Evolutionary conservation across 768 basidiomycete genomes (phyloP).

Genomic region (Amanita phalloides): DNA sequence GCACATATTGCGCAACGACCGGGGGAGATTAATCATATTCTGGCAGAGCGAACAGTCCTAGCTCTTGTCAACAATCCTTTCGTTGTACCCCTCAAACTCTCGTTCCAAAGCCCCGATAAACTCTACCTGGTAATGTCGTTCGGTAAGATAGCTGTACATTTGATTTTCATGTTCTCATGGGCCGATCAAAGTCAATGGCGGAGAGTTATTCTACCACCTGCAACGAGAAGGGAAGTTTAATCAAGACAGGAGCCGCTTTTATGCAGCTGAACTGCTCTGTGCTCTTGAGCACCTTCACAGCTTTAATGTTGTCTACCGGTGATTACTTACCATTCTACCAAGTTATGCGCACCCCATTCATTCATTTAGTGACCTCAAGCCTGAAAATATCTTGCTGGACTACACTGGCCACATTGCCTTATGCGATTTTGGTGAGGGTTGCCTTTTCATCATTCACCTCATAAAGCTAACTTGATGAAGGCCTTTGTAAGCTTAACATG

Average conservation of each 20-base stretch:
- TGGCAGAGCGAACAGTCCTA: constrained; percentile 93
- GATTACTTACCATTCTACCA: constrained; percentile 11
- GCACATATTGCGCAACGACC: constrained; percentile 94
- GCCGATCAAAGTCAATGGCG: constrained; percentile 69
- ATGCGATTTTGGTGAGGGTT: constrained; percentile 77
- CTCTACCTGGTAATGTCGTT: constrained; percentile 97
- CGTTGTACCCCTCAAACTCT: constrained; percentile 98
- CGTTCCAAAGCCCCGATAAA: constrained; percentile 97
- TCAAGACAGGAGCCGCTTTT: constrained; percentile 88
- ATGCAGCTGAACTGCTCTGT: constrained; percentile 93
- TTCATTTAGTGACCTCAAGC: constrained; percentile 73
- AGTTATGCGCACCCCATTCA: background rate
- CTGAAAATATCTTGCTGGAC: constrained; percentile 95
- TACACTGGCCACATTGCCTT: constrained; percentile 97
- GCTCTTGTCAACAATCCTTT: constrained; percentile 98
- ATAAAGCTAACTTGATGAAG: constrained; percentile 19
- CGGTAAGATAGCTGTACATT: constrained; percentile 32
- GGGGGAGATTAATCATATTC: constrained; percentile 96
- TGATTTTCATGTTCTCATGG: constrained; percentile 1
- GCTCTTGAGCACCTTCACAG: constrained; percentile 93
- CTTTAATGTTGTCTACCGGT: constrained; percentile 99
- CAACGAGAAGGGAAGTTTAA: constrained; percentile 97
- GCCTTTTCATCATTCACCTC: background rate
- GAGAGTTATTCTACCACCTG: constrained; percentile 95
- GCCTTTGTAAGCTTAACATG: constrained; percentile 95